Evolutionary conservation across 2,329 filamentous ascomycete species (phyloP), one percentile per base, ranked within the genome.

Genomic region (Cladosporium sp.): DNA sequence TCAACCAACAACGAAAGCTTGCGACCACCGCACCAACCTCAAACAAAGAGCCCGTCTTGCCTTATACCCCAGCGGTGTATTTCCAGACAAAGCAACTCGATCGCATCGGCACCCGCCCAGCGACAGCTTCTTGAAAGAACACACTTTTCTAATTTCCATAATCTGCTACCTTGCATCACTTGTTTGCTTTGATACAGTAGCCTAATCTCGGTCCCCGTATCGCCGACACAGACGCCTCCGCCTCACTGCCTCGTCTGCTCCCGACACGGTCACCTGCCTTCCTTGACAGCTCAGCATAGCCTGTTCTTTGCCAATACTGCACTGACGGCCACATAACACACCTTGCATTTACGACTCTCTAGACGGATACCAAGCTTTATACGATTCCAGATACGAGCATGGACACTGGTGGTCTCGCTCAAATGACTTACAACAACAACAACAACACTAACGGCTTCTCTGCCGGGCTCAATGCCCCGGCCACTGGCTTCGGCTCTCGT

Each of bases 391-490:
- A 66, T 63, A 75, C 81, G 82, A 84, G 82, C 80, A 89, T 96
- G 90, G 91, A 97, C 94, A 89, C 94, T 88, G 94, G 94, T 87
- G 92, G 93, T 95, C 92, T 97, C 85, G 90, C 93, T 95, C 93
- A 96, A 87, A 98, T 98, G 94, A 91, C 92, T 83, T 94, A 92
- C 85, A 91, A 89, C 84, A 86, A 89, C 79, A 69, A 69, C 76
- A 69, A 69, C 76, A 69, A 67, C 65, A 48, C 46, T 76, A 75
- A 71, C 67, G 67, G 64, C 64, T 91, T 91, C 79, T 84, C 90
- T 79, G 84, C 86, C 76, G 89, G 88, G 73, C 84, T 97, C 73
- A 88, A 89, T 75, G 88, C 92, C 81, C 90, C 93, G 62, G 60
- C 60, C 60, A 30, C 60, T 46, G 84, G 87, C 68, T 88, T 90